Evolutionary conservation across 1,284 basidiomycete genomes (phyloP).

Genomic region (Cryptococcus jaspeensis): DNA sequence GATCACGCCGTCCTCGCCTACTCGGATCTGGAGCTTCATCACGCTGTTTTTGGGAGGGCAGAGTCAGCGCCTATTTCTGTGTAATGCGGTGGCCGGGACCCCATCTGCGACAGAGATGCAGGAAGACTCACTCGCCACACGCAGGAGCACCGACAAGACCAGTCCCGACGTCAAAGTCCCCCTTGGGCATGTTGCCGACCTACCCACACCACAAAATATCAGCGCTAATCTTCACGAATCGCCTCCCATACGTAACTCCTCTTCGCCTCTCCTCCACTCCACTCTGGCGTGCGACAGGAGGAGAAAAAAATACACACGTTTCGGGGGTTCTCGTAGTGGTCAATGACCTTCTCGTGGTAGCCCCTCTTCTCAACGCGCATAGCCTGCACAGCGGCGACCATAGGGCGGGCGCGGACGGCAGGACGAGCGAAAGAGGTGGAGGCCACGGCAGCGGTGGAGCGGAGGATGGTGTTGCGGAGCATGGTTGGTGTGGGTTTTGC

Average conservation of each 20-base stretch:
- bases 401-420: slow-evolving; percentile 4
- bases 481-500: slow-evolving; percentile 11
- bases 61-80: slow-evolving; percentile 40
- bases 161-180: slow-evolving; percentile 87
- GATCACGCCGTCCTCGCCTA: slow-evolving; percentile 86
- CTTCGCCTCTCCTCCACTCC: too few species aligned
- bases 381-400: slow-evolving; percentile 4
- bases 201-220: slow-evolving; percentile 37
- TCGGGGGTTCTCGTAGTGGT: slow-evolving; percentile 91
- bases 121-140: slow-evolving; percentile 49
- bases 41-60: slow-evolving; percentile 62
- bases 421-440: slow-evolving; percentile 32
- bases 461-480: slow-evolving; percentile 31
- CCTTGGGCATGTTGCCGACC: slow-evolving; percentile 88
- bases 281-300: background rate
- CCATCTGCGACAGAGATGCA: background rate
- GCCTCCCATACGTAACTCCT: background rate
- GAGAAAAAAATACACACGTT: slow-evolving; percentile 65
- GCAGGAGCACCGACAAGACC: slow-evolving; percentile 94
- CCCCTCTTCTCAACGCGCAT: slow-evolving; percentile 52
- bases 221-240: background rate
- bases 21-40: slow-evolving; percentile 99
- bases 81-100: background rate
- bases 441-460: slow-evolving; percentile 28
- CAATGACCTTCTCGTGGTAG: slow-evolving; percentile 92